These are phyloP conservation scores for Fragaria nilgerrensis DNA, from an alignment of 306 rosid genomes.

Conservation along the genomic window DNA sequence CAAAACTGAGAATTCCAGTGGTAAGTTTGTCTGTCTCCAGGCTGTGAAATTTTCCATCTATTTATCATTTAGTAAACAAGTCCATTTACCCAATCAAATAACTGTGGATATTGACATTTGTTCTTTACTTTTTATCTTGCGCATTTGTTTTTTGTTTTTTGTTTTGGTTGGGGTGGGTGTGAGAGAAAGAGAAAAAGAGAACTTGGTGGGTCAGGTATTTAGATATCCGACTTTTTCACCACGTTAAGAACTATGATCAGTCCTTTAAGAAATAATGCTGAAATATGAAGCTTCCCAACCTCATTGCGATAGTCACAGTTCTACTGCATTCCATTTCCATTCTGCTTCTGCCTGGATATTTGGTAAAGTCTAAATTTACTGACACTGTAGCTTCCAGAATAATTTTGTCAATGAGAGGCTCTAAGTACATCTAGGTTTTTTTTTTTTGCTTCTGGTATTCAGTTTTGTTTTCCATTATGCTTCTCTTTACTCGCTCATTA, in stretches of 20 bases:
- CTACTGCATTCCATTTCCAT: neutral
- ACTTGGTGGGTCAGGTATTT: neutral
- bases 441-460: neutral
- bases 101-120: neutral
- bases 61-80: neutral
- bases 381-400: neutral
- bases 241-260: neutral
- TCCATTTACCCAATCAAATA: neutral
- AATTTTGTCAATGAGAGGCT: neutral
- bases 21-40: constrained; percentile 36
- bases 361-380: neutral
- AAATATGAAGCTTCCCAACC: neutral
- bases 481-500: neutral
- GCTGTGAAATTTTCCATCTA: neutral
- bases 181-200: neutral
- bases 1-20: constrained; percentile 49
- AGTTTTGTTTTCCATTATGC: neutral
- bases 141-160: neutral
- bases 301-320: neutral
- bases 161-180: neutral
- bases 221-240: neutral
- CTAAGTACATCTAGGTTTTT: neutral
- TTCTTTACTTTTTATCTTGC: neutral
- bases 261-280: neutral
- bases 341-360: neutral